Evolutionary conservation across 768 basidiomycete species (phyloP).

Genomic region (Naganishia kalamii): DNA sequence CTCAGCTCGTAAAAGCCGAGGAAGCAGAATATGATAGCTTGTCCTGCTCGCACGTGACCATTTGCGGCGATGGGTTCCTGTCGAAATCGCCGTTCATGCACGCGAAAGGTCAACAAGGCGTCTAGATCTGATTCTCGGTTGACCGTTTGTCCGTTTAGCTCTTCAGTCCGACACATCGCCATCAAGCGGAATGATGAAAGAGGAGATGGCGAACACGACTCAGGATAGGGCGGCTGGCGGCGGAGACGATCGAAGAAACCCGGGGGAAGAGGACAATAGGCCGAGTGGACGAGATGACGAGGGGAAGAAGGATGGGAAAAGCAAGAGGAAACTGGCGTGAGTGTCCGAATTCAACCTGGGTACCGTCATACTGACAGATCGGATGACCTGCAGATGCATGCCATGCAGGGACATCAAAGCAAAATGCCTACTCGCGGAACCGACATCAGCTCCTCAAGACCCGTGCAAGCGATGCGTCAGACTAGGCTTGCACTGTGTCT

Average conservation of each 20-base stretch:
- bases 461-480: conserved; percentile 20
- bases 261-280: neutral
- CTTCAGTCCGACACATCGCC: neutral
- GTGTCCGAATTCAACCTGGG: neutral
- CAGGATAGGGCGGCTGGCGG: neutral
- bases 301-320: neutral
- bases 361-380: neutral
- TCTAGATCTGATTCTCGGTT: neutral
- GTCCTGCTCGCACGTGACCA: neutral
- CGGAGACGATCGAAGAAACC: neutral
- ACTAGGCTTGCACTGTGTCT: conserved; percentile 14
- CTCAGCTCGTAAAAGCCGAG: too few relatives aligned
- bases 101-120: neutral
- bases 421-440: conserved; percentile 13
- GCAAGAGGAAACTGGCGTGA: conserved; percentile 15
- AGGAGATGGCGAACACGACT: neutral
- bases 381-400: neutral
- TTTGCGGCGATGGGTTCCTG: neutral
- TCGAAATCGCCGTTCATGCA: neutral
- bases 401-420: conserved; percentile 9
- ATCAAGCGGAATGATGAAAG: neutral
- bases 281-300: neutral
- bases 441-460: conserved; percentile 18
- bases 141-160: neutral
- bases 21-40: too few relatives aligned